phyloP scores from a whole-genome alignment of 768 basidiomycete genomes.

The Mycena polygramma region DNA sequence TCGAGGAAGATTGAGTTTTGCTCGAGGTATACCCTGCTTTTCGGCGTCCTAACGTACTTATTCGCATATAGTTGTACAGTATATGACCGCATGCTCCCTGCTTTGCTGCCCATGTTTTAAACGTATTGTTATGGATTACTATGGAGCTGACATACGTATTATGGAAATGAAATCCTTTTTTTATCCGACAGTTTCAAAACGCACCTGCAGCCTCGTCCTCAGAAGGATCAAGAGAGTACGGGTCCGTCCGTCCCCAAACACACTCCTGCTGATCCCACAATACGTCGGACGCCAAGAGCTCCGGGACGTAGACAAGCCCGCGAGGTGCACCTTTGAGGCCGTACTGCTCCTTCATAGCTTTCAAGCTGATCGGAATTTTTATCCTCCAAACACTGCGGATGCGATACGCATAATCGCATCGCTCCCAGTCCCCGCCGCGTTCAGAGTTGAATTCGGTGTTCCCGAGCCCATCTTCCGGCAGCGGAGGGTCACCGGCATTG shows the following conservation, averaged over 20 bases:
- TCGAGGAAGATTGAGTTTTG: neutral
- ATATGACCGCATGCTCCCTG: no score
- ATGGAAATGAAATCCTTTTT: no score
- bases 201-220: no score
- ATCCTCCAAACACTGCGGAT: constrained; percentile 34
- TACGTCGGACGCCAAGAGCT: constrained; percentile 2
- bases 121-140: no score
- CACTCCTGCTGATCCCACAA: constrained; percentile 22
- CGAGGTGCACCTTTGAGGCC: no score
- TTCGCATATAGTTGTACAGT: no score
- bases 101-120: no score
- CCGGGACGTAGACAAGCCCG: constrained; percentile 34
- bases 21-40: no score
- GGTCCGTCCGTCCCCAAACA: constrained; percentile 7
- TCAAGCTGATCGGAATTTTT: constrained; percentile 26
- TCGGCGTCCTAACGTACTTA: no score
- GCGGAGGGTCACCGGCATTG: constrained; percentile 17
- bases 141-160: no score
- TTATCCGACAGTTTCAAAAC: no score
- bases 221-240: no score
- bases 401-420: constrained; percentile 40
- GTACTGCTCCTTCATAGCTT: constrained; percentile 27
- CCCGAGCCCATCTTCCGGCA: constrained; percentile 37
- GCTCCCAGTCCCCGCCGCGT: constrained; percentile 30
- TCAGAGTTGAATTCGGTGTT: constrained; percentile 38